Conservation (phyloP, 106 monocot genomes). For the Narthecium ossifragum region DNA sequence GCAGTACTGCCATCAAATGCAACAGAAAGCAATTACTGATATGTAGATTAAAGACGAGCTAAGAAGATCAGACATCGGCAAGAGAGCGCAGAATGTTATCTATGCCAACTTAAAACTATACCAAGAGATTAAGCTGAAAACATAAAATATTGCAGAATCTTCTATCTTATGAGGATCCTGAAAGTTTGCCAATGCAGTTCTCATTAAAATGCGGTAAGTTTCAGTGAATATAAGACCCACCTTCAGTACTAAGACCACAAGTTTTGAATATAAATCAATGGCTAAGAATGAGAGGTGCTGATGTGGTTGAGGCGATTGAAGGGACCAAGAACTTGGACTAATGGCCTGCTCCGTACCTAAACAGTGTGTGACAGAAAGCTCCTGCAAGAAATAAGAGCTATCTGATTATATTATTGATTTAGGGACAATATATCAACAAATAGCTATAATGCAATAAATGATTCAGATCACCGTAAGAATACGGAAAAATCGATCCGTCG, state of each 20-base stretch:
- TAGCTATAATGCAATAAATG: background rate
- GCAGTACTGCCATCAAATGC: conserved; percentile 31
- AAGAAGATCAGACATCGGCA: background rate
- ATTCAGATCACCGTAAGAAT: conserved; percentile 46
- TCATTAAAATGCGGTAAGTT: no score
- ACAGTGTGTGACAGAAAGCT: conserved; percentile 65
- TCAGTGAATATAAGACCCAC: conserved; percentile 22
- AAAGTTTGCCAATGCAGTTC: no score
- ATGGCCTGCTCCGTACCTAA: conserved; percentile 43
- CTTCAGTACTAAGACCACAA: conserved; percentile 66
- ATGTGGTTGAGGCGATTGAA: conserved; percentile 40
- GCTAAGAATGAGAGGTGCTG: conserved; percentile 58
- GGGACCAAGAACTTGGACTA: conserved; percentile 26
- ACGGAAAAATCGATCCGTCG: conserved; percentile 76
- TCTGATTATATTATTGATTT: background rate
- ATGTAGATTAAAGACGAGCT: background rate
- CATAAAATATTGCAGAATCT: background rate
- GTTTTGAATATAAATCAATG: conserved; percentile 79
- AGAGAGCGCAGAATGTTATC: background rate
- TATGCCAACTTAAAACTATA: background rate
- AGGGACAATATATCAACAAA: background rate
- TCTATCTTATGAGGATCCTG: background rate
- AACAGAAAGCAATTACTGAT: conserved; percentile 7
- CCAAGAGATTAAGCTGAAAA: background rate
- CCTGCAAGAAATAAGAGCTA: conserved; percentile 29